These are phyloP conservation scores for Penicillium sp. DNA, from an alignment of 2,329 filamentous ascomycete species.

Conservation along the genomic window DNA sequence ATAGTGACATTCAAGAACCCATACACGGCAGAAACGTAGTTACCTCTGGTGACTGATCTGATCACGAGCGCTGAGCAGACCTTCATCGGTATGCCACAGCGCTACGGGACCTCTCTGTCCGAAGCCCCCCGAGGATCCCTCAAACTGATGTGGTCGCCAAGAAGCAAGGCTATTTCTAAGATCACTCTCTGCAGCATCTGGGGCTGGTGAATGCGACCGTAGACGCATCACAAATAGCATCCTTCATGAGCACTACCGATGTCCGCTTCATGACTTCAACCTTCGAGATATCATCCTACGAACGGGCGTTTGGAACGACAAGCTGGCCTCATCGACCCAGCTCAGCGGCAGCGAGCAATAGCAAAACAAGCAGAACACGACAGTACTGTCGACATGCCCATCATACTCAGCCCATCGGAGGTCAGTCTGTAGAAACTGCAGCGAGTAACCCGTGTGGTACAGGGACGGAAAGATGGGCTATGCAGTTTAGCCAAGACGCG, in stretches of 20 bases:
- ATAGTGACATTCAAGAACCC: no score
- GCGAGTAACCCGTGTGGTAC: conserved; percentile 25
- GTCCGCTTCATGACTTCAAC: conserved; percentile 69
- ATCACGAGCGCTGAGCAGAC: no score
- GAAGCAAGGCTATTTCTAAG: conserved; percentile 36
- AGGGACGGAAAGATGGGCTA: conserved; percentile 14
- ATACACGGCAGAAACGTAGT: no score
- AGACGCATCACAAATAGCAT: conserved; percentile 65
- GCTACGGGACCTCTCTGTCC: no score
- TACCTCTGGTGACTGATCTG: no score
- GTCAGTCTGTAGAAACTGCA: conserved; percentile 21
- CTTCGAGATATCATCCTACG: conserved; percentile 71
- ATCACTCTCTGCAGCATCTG: conserved; percentile 61
- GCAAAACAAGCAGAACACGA: conserved; percentile 37
- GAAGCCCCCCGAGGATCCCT: neutral
- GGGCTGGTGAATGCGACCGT: conserved; percentile 68
- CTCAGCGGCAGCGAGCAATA: conserved; percentile 36
- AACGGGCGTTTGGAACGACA: conserved; percentile 68
- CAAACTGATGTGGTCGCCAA: neutral
- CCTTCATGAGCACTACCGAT: conserved; percentile 64
- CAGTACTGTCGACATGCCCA: conserved; percentile 33
- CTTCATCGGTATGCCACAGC: no score
- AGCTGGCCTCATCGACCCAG: conserved; percentile 63
- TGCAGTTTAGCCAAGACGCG: conserved; percentile 21
- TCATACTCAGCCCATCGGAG: conserved; percentile 33